Conservation (phyloP, 345 rosid genomes). For the Rhizophora mangle region DNA sequence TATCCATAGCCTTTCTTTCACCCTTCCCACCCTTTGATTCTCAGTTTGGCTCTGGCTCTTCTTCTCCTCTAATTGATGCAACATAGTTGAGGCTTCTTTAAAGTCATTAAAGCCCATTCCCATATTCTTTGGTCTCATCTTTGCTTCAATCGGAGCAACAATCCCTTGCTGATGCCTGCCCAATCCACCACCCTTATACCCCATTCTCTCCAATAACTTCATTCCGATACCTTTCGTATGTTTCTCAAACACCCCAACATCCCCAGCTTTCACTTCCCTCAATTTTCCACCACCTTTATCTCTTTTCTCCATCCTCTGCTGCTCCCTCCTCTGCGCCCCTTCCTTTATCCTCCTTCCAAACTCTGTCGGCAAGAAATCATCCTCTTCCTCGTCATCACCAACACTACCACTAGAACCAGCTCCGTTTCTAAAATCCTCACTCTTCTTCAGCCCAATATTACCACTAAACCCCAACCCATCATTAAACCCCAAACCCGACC, state of each 20-base stretch:
- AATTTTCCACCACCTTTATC: slow-evolving; percentile 39
- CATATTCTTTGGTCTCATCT: slow-evolving; percentile 86
- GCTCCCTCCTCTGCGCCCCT: slow-evolving; percentile 63
- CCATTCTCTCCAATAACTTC: slow-evolving; percentile 88
- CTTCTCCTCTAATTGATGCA: slow-evolving; percentile 58
- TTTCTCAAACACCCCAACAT: slow-evolving; percentile 71
- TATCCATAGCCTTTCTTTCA: slow-evolving; percentile 60
- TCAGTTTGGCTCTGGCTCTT: slow-evolving; percentile 24
- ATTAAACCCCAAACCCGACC: slow-evolving; percentile 43
- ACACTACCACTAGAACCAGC: slow-evolving; percentile 11
- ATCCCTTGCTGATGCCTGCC: slow-evolving; percentile 90
- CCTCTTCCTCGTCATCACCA: slow-evolving; percentile 29
- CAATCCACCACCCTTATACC: slow-evolving; percentile 83
- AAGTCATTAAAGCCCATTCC: slow-evolving; percentile 90
- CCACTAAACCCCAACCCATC: slow-evolving; percentile 31
- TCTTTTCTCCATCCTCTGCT: slow-evolving; percentile 61
- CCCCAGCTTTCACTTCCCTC: slow-evolving; percentile 41
- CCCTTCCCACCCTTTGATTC: slow-evolving; percentile 34
- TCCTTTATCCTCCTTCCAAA: slow-evolving; percentile 75
- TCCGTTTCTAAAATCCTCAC: slow-evolving; percentile 10
- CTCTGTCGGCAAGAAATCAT: slow-evolving; percentile 51
- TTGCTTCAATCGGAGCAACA: slow-evolving; percentile 75
- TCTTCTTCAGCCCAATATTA: slow-evolving; percentile 10
- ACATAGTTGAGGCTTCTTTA: slow-evolving; percentile 53
- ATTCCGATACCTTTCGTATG: slow-evolving; percentile 75